These are phyloP conservation scores for Penicillium malachiteum DNA, from an alignment of 495 filamentous ascomycete genomes.

Conservation along the genomic window DNA sequence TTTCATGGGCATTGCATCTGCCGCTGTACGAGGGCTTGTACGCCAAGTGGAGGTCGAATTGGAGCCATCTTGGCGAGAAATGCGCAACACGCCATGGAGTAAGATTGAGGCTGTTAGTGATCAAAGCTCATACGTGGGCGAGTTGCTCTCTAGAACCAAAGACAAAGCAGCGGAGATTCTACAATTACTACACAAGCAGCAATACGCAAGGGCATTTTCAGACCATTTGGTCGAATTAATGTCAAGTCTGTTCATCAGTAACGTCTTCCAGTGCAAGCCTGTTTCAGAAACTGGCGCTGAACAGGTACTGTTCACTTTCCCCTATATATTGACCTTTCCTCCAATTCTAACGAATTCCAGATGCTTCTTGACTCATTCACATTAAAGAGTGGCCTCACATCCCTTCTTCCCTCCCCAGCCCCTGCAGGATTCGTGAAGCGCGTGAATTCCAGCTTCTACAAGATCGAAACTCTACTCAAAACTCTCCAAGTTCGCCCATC, in stretches of 20 bases:
- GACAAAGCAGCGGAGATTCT: conserved; percentile 69
- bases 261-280: conserved; percentile 83
- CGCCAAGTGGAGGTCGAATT: conserved; percentile 76
- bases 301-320: conserved; percentile 54
- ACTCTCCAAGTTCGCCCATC: conserved; percentile 91
- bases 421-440: conserved; percentile 77
- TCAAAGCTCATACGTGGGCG: conserved; percentile 86
- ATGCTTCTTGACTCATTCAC: conserved; percentile 96
- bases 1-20: conserved; percentile 92
- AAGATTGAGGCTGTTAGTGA: conserved; percentile 93
- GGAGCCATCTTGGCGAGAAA: conserved; percentile 90
- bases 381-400: conserved; percentile 74
- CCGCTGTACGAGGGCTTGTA: conserved; percentile 80
- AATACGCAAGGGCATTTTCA: conserved; percentile 91
- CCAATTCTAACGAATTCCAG: conserved; percentile 27
- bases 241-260: conserved; percentile 73
- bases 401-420: conserved; percentile 43
- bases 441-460: conserved; percentile 78
- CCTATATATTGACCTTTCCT: conserved; percentile 5
- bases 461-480: conserved; percentile 90
- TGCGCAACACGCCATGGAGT: conserved; percentile 95
- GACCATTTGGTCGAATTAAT: conserved; percentile 90
- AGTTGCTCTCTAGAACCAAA: conserved; percentile 72
- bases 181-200: conserved; percentile 78
- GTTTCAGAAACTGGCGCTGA: conserved; percentile 95